Evolutionary conservation across 1,284 basidiomycete species (phyloP).

Genomic region (Wallemia ichthyophaga): DNA sequence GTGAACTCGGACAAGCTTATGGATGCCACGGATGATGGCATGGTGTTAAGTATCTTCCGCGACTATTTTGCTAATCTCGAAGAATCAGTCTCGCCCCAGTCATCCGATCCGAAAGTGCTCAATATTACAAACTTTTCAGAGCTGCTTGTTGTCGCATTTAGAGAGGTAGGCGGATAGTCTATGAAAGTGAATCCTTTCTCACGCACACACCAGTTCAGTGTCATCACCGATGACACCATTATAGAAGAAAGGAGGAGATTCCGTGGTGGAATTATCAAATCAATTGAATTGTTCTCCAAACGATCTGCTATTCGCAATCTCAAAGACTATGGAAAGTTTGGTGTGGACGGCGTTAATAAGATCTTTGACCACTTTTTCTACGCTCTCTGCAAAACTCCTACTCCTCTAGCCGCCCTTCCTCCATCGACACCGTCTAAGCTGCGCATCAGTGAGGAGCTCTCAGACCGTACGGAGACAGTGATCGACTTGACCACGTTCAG

Average conservation of each 20-base stretch:
- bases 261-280: conserved; percentile 66
- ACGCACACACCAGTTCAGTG: conserved; percentile 27
- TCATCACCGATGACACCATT: conserved; percentile 90
- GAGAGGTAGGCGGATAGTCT: conserved; percentile 25
- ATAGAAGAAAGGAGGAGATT: conserved; percentile 56
- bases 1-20: conserved; percentile 86
- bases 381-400: conserved; percentile 44
- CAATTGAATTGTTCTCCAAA: conserved; percentile 84
- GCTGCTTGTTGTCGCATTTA: conserved; percentile 74
- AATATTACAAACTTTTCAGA: conserved; percentile 97
- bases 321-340: conserved; percentile 45
- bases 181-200: neutral
- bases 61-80: conserved; percentile 81
- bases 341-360: conserved; percentile 61
- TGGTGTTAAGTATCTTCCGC: conserved; percentile 81
- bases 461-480: conserved; percentile 61
- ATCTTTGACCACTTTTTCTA: conserved; percentile 75
- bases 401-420: neutral
- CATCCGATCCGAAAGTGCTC: conserved; percentile 58
- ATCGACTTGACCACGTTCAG: conserved; percentile 66
- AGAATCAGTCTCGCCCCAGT: conserved; percentile 74
- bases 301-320: conserved; percentile 79
- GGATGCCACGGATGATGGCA: conserved; percentile 88
- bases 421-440: neutral
- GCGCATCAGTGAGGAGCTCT: conserved; percentile 19